Evolutionary conservation across 805 yeast genomes (phyloP), one percentile per base, ranked within the genome.

Genomic region (Candida dajiaensis): DNA sequence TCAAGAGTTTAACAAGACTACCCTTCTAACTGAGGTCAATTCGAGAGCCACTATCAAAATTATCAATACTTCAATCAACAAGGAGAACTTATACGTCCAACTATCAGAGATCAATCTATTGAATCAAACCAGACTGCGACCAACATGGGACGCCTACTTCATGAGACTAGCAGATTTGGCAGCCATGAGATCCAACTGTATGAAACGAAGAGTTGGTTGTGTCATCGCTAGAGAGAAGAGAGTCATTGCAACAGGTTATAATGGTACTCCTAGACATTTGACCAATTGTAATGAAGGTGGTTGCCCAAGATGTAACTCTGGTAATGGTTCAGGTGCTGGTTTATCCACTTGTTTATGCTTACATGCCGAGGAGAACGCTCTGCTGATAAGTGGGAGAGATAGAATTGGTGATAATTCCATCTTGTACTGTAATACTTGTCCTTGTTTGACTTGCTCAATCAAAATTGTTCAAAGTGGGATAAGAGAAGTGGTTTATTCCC

Each of bases 141-240:
- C 99, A 1, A 78, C 83, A 4, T 94, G 99, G 99, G 99, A 94
- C 63, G 77, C 92, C 2, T 94, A 94, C 63, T 94, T 94, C 65
- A 94, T 94, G 99, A 72, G 81, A 38, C 67, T 94, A 49, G 97
- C 99, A 0, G 89, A 88, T 54, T 73, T 94, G 58, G 99, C 99
- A 0, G 96, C 99, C 0, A 70, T 83, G 41, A 72, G 99, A 53
- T 83, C 95, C 23, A 94, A 94, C 56, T 94, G 99, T 69, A 94
- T 94, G 98, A 94, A 94, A 65, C 71, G 99, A 49, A 74, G 96
- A 44, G 99, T 94, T 3, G 99, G 99, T 0, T 92, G 98, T 66
- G 98, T 94, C 9, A 78, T 94, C 16, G 97, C 89, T 2, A 75
- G 89, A 44, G 94, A 87, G 41, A 80, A 78, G 35, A 72, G 97